Conservation (phyloP, 129 eudicot species). For the Pseudognaphalium luteoalbum region DNA sequence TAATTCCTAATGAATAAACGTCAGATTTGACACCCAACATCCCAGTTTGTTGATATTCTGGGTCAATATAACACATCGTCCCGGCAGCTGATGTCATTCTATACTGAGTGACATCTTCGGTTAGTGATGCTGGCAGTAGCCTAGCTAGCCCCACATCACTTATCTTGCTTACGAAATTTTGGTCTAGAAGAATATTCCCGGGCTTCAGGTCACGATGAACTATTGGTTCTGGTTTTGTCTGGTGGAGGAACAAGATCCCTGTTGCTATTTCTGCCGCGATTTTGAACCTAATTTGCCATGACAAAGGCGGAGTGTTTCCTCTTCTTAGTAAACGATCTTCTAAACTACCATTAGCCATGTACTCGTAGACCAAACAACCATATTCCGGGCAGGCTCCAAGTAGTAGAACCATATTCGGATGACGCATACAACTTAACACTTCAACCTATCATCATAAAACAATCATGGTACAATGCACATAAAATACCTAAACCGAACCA, state of each 20-base stretch:
- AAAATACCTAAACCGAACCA: too few species aligned
- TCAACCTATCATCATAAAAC: slow-evolving; percentile 48
- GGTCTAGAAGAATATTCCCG: slow-evolving; percentile 62
- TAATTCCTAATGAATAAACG: slow-evolving; percentile 56
- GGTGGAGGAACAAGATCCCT: slow-evolving; percentile 68
- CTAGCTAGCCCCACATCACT: slow-evolving; percentile 71
- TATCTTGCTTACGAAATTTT: slow-evolving; percentile 52
- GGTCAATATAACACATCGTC: slow-evolving; percentile 65
- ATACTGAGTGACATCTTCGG: slow-evolving; percentile 52
- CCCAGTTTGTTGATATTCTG: slow-evolving; percentile 65
- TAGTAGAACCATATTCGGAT: slow-evolving; percentile 73
- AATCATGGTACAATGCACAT: too few species aligned
- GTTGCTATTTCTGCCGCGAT: slow-evolving; percentile 69
- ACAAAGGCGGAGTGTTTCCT: slow-evolving; percentile 46
- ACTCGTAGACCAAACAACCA: slow-evolving; percentile 62
- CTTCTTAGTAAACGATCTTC: slow-evolving; percentile 58
- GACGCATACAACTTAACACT: slow-evolving; percentile 68
- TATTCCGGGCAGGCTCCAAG: slow-evolving; percentile 70
- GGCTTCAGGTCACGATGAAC: slow-evolving; percentile 75
- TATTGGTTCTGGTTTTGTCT: slow-evolving; percentile 68
- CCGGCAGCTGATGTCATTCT: slow-evolving; percentile 66
- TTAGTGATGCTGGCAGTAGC: slow-evolving; percentile 46
- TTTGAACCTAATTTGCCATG: slow-evolving; percentile 65
- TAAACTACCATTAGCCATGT: slow-evolving; percentile 66
- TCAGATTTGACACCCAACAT: slow-evolving; percentile 62